Conservation (phyloP, 1,284 basidiomycete species). For the Heterobasidion occidentale region DNA sequence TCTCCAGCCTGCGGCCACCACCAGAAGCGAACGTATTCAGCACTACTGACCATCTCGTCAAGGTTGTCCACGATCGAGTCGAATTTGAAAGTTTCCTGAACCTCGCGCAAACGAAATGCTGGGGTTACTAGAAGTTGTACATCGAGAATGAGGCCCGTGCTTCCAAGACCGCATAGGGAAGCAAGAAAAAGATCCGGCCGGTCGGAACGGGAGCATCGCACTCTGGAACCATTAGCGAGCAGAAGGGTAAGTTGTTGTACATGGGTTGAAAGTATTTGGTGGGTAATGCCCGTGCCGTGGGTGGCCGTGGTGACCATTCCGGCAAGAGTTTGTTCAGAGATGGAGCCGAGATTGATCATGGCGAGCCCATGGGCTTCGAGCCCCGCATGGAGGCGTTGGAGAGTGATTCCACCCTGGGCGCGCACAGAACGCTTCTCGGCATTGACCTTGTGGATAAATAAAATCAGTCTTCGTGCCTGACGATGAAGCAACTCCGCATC, state of each 20-base stretch:
- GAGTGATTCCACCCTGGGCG: constrained; percentile 74
- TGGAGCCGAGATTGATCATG: constrained; percentile 91
- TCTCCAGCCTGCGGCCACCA: constrained; percentile 86
- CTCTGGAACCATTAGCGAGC: constrained; percentile 61
- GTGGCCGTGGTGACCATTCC: constrained; percentile 93
- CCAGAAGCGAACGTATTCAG: constrained; percentile 91
- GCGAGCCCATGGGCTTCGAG: constrained; percentile 73
- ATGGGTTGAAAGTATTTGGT: constrained; percentile 78
- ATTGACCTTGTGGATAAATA: constrained; percentile 50
- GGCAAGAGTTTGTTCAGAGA: constrained; percentile 95
- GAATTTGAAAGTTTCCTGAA: constrained; percentile 60
- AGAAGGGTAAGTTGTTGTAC: constrained; percentile 74
- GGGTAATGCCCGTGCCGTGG: constrained; percentile 83
- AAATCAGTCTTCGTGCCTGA: constrained; percentile 7
- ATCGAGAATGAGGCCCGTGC: constrained; percentile 83
- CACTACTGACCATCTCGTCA: constrained; percentile 49
- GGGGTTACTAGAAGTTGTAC: constrained; percentile 77
- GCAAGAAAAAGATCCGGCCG: constrained; percentile 81
- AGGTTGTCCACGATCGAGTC: constrained; percentile 53
- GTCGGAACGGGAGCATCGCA: constrained; percentile 61
- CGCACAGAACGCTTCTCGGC: constrained; percentile 61
- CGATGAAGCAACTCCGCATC: constrained; percentile 2
- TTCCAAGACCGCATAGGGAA: constrained; percentile 90
- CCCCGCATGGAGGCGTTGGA: constrained; percentile 61
- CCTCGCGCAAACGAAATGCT: constrained; percentile 80